Evolutionary conservation across 2,329 filamentous ascomycete species (phyloP), one percentile per base, ranked within the genome.

Genomic region (Colletotrichum sp.): DNA sequence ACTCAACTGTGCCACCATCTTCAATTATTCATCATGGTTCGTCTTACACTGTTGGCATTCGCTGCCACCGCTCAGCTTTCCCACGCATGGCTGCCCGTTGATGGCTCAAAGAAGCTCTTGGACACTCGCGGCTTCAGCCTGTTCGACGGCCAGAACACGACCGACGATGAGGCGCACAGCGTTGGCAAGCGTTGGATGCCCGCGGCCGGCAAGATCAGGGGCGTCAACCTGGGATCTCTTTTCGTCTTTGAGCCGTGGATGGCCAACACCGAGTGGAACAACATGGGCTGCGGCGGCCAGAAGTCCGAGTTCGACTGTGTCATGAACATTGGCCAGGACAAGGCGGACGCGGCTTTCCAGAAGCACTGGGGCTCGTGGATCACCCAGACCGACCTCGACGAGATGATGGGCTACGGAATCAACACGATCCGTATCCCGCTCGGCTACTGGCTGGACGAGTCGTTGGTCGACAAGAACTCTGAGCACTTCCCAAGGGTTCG

Each of bases 191-290:
- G 75, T n/a, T 76, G 75, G 75, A 71, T 67, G 75, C 74, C 65
- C n/a, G 75, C 65, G 10, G 70, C 75, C 10, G 76, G 74, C 68
- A 90, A 89, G 79, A 88, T 91, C 68, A 88, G 89, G 12, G 90
- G 90, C 36, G 90, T 91, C 72, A 91, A 91, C 79, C 82, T 91
- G 10, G 89, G 90, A 8, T 86, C 87, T 1, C 84, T 87, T 28
- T 90, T 91, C 79, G 80, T 91, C 69, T 82, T 88, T 39, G 90
- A 92, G 81, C 89, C 89, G 9, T 91, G 90, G 90, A 89, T 91
- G 80, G 86, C 86, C 62, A 77, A 78, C 18, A 79, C 81, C 32
- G 84, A 85, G 67, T 92, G 90, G 89, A 80, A 76, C 21, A 78
- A 77, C 21, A 89, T 90, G 80, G 89, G 88, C 39, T 91, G 90